Evolutionary conservation across 2,329 filamentous ascomycete genomes (phyloP).

Genomic region (Pseudopithomyces chartarum): DNA sequence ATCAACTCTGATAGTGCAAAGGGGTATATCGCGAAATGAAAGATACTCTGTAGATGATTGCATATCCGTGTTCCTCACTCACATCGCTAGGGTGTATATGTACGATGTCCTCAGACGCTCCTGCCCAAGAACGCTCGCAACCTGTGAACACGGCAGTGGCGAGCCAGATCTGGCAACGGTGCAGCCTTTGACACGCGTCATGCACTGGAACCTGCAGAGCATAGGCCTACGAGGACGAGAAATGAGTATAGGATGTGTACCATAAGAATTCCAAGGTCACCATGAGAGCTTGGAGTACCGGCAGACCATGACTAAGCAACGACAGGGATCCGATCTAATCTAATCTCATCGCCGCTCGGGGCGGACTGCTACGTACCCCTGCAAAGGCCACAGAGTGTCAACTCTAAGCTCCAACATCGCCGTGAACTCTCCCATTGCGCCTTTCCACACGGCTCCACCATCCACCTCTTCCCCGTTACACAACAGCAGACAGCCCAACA

Average conservation of each 20-base stretch:
- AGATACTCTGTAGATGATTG: too few relatives aligned
- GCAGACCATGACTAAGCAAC: not conserved
- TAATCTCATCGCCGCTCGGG: conserved; percentile 35
- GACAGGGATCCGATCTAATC: conserved; percentile 23
- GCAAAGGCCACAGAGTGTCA: conserved; percentile 38
- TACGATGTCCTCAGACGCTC: too few relatives aligned
- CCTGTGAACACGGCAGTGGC: too few relatives aligned
- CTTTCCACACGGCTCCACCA: conserved; percentile 9
- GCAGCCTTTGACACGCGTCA: too few relatives aligned
- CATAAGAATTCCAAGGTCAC: too few relatives aligned
- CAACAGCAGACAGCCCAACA: conserved; percentile 19
- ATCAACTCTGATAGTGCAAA: too few relatives aligned
- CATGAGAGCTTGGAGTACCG: not conserved
- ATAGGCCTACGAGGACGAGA: not conserved
- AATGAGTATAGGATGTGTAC: not conserved
- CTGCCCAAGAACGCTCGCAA: too few relatives aligned
- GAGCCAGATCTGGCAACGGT: too few relatives aligned
- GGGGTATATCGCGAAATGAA: too few relatives aligned
- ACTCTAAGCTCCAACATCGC: conserved; percentile 30
- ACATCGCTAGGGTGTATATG: too few relatives aligned
- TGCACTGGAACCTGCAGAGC: too few relatives aligned
- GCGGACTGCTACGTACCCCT: conserved; percentile 27
- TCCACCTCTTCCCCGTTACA: conserved; percentile 8
- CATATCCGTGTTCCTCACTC: too few relatives aligned
- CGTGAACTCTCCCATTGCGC: conserved; percentile 18